These are phyloP conservation scores for Pistacia atlantica DNA, from an alignment of 345 rosid genomes.

Conservation along the genomic window DNA sequence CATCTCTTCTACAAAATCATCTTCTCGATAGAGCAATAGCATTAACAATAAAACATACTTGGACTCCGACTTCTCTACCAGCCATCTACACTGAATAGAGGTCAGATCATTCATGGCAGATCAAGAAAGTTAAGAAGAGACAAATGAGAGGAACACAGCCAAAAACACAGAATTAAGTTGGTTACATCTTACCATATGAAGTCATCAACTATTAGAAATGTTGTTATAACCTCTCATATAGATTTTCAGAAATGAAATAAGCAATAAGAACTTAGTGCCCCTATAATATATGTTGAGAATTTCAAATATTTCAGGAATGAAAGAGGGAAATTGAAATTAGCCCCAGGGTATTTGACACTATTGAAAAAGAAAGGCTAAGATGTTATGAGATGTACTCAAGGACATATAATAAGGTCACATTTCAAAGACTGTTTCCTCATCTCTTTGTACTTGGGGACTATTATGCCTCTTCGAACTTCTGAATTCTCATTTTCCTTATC, in stretches of 20 bases:
- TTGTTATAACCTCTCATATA: background rate
- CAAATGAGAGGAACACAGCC: background rate
- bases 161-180: background rate
- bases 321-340: background rate
- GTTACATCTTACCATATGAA: background rate
- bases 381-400: background rate
- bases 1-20: slow-evolving; percentile 30
- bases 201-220: background rate
- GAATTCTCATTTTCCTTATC: background rate
- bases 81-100: slow-evolving; percentile 17
- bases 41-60: slow-evolving; percentile 15
- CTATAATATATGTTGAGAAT: background rate
- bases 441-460: background rate
- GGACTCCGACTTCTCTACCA: slow-evolving; percentile 26
- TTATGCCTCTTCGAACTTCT: background rate
- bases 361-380: background rate
- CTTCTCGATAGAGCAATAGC: slow-evolving; percentile 18
- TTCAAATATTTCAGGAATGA: background rate
- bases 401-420: background rate
- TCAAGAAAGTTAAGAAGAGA: background rate
- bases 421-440: background rate
- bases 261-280: background rate
- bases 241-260: background rate
- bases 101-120: background rate
- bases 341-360: background rate